Evolutionary conservation across 2,329 filamentous ascomycete genomes (phyloP), one percentile per base, ranked within the genome.

Genomic region (Aspergillus fructus): DNA sequence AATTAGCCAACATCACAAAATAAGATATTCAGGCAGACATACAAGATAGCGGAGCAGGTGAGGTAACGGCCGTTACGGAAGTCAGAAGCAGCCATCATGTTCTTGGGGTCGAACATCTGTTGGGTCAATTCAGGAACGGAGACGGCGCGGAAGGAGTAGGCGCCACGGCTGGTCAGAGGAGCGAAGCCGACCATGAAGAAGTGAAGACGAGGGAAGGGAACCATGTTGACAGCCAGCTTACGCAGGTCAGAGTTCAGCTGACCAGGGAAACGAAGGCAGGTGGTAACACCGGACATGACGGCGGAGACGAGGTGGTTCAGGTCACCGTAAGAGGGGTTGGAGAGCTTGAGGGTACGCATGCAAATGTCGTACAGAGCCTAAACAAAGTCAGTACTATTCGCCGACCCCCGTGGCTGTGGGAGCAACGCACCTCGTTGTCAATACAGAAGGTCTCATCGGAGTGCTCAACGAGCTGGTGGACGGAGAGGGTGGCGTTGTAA

Each of bases 161-260:
- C 89, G 71, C 88, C 88, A 79, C 89, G 89, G 81, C 91, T 96
- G 78, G 94, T 99, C 74, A 99, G 87, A 76, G 94, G 94, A 80
- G 94, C 93, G 78, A 99, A 99, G 79, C 94, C 94, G 78, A 99
- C 94, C 94, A 99, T 99, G 89, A 99, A 99, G 89, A 99, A 99
- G 83, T 99, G 94, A 64, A 99, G 91, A 92, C 94, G 94, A 69
- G 94, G 94, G 90, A 99, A 99, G 64, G 94, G 94, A 81, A 99
- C 94, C 86, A 99, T 99, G 91, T 99, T 99, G 81, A 99, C 94
- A 69, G 94, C 94, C 75, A 99, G 83, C 86, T 99, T 99, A 84
- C 94, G 92, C 70, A 99, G 90, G 79, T 99, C 94, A 76, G 94
- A 99, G 90, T 99, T 99, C 69, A 99, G 89, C 86, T 99, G 94